Evolutionary conservation across 805 yeast genomes (phyloP).

Genomic region (Sugiyamaella floridensis): DNA sequence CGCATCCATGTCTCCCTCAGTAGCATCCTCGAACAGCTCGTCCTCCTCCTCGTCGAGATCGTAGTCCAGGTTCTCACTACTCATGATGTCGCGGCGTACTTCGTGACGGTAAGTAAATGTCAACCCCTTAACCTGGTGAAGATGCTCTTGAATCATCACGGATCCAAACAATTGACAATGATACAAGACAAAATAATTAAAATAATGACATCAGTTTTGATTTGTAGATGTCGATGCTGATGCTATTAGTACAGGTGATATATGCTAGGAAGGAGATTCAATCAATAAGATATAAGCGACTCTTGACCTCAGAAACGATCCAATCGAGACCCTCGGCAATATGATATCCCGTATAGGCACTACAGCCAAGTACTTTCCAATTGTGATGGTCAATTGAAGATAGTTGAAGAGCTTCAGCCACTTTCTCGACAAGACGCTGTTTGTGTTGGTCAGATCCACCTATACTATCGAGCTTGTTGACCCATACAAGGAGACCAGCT

Average conservation of each 20-base stretch:
- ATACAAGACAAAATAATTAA: background rate
- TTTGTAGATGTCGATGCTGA: too few species aligned
- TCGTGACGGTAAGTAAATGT: background rate
- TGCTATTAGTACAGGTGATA: too few species aligned
- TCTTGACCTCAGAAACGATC: conserved; percentile 36
- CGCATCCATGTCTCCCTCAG: conserved; percentile 26
- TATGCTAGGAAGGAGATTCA: conserved; percentile 2
- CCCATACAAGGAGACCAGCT: conserved; percentile 54
- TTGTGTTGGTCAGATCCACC: conserved; percentile 19
- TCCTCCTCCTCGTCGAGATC: conserved; percentile 27
- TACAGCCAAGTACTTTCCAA: conserved; percentile 39
- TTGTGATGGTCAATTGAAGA: conserved; percentile 33
- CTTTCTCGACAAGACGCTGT: conserved; percentile 9
- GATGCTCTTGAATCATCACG: too few species aligned
- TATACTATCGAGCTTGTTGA: conserved; percentile 69
- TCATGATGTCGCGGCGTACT: conserved; percentile 11
- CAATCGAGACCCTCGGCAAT: conserved; percentile 38
- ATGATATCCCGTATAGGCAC: conserved; percentile 43
- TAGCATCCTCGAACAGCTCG: conserved; percentile 28
- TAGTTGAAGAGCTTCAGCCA: conserved; percentile 27
- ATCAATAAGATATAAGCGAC: conserved; percentile 35
- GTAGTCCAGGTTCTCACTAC: conserved; percentile 9
- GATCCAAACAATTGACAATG: too few species aligned
- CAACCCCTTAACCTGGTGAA: background rate
- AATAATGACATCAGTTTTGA: background rate